These are phyloP conservation scores for Coemansia sp. DNA, from an alignment of 192 early-diverging fungal species.

Conservation along the genomic window DNA sequence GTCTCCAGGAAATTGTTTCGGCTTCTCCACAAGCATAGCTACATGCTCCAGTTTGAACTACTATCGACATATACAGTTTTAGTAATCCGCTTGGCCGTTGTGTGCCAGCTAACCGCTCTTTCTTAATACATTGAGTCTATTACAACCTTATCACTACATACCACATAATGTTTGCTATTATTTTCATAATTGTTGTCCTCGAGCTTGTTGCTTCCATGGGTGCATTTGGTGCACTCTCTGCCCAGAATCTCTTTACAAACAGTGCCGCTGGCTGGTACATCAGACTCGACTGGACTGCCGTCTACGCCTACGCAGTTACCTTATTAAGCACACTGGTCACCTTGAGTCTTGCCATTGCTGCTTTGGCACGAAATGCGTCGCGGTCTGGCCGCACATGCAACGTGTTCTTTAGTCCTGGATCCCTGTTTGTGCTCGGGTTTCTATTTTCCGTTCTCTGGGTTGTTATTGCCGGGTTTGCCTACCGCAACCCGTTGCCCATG, in stretches of 20 bases:
- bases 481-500: slow-evolving; percentile 46
- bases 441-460: slow-evolving; percentile 42
- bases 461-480: slow-evolving; percentile 45
- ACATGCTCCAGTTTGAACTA: background rate
- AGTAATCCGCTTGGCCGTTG: no score
- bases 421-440: slow-evolving; percentile 29
- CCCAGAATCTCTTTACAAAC: slow-evolving; percentile 49
- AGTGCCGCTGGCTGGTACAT: slow-evolving; percentile 50
- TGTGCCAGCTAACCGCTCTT: background rate
- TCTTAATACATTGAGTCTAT: no score
- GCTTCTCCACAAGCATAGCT: background rate
- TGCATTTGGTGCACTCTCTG: slow-evolving; percentile 39
- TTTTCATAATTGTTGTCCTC: slow-evolving; percentile 33
- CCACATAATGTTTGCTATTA: slow-evolving; percentile 25
- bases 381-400: slow-evolving; percentile 15
- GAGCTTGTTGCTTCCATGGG: slow-evolving; percentile 49
- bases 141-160: background rate
- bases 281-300: slow-evolving; percentile 43
- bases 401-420: slow-evolving; percentile 27
- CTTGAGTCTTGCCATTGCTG: slow-evolving; percentile 29
- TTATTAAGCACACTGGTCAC: slow-evolving; percentile 32
- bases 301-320: slow-evolving; percentile 37
- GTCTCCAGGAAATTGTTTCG: background rate
- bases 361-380: slow-evolving; percentile 23
- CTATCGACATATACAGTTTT: no score